Percentiles rank a stretch among this genome's conserved stretches.
phyloP scores from a whole-genome alignment of 2,329 filamentous ascomycete genomes.

The Alternaria triticina region DNA sequence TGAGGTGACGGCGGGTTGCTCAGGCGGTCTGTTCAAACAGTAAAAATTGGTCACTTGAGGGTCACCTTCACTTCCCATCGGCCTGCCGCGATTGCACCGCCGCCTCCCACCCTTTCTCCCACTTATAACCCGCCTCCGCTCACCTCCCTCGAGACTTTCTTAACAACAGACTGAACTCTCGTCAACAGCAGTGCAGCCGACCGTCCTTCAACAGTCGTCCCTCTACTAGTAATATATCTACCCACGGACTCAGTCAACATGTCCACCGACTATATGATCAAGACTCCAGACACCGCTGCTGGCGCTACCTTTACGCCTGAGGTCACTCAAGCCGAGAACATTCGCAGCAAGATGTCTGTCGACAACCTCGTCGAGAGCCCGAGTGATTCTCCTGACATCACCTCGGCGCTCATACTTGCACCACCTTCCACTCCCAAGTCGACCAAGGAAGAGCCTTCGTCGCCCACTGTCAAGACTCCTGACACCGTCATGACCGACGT shows the following conservation, averaged over 20 bases:
- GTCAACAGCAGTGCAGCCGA: background rate
- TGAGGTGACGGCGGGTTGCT: slow-evolving; percentile 11
- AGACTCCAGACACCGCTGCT: background rate
- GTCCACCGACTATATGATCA: slow-evolving; percentile 7
- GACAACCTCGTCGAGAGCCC: slow-evolving; percentile 23
- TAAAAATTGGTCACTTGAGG: slow-evolving; percentile 17
- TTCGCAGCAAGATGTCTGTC: slow-evolving; percentile 34
- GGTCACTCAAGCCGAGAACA: slow-evolving; percentile 12
- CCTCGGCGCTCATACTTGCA: background rate
- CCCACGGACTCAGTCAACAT: slow-evolving; percentile 4
- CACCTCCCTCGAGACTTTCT: slow-evolving; percentile 36
- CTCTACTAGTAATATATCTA: background rate
- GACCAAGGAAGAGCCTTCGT: background rate
- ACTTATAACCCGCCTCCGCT: slow-evolving; percentile 26
- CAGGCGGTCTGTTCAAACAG: slow-evolving; percentile 28
- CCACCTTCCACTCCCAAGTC: slow-evolving; percentile 9
- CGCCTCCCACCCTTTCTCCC: background rate
- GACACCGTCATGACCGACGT: slow-evolving; percentile 4
- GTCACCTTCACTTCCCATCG: slow-evolving; percentile 25
- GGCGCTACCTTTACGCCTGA: background rate
- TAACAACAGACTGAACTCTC: slow-evolving; percentile 3
- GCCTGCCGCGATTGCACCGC: slow-evolving; percentile 5
- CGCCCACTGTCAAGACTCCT: background rate
- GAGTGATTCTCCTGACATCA: background rate
- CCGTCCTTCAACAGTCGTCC: background rate